A percentile compares a stretch with the other conserved stretches of the same genome.
Evolutionary conservation across 345 rosid species (phyloP).

Genomic region (Salix udensis): DNA sequence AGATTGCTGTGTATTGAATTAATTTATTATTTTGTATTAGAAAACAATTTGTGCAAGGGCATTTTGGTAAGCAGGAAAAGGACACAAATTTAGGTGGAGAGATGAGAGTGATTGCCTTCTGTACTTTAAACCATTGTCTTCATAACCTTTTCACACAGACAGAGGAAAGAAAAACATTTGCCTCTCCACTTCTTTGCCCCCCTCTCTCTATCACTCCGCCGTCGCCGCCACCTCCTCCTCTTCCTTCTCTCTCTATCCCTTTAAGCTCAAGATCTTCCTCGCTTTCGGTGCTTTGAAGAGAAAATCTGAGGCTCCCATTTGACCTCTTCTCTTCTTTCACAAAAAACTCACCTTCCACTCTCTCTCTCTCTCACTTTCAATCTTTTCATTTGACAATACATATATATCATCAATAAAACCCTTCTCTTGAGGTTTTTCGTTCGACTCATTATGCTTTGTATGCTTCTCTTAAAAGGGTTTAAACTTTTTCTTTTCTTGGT

Average conservation of each 20-base stretch:
- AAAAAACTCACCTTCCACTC: not conserved
- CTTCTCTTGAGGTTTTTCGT: not conserved
- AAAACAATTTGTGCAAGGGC: not conserved
- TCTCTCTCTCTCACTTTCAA: conserved; percentile 2
- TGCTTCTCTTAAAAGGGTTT: conserved; percentile 10
- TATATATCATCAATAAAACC: not conserved
- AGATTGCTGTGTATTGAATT: too few relatives aligned
- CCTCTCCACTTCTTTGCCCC: conserved; percentile 10
- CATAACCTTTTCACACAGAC: not conserved
- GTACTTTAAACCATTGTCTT: conserved; percentile 20
- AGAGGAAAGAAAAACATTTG: not conserved
- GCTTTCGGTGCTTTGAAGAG: conserved; percentile 36
- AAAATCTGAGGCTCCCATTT: conserved; percentile 17
- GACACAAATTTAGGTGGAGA: not conserved
- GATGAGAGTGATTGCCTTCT: conserved; percentile 8
- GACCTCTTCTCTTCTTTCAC: conserved; percentile 2
- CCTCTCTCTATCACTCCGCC: not conserved
- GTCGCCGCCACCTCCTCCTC: not conserved
- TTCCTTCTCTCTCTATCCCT: conserved; percentile 2
- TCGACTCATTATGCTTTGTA: conserved; percentile 1
- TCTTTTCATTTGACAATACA: not conserved
- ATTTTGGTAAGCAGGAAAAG: not conserved
- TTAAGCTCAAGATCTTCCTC: conserved; percentile 33
- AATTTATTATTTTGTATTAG: too few relatives aligned
- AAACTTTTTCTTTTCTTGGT: conserved; percentile 22